These are phyloP conservation scores for Malus hybrid DNA, from an alignment of 331 rosid species.

Conservation along the genomic window DNA sequence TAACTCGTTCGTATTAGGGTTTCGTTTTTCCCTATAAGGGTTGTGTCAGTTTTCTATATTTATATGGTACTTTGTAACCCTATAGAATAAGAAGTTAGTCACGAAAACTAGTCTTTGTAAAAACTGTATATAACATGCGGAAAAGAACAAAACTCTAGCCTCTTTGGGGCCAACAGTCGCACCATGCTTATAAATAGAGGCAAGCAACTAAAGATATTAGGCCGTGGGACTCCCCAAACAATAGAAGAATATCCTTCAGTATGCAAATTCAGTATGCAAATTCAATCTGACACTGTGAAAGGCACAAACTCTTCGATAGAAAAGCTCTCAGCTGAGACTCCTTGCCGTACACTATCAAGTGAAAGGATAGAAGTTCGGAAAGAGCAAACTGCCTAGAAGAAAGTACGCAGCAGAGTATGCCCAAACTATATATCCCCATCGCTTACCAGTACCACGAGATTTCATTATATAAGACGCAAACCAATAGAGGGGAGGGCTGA, in stretches of 20 bases:
- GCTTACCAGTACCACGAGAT: constrained; percentile 19
- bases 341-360: constrained; percentile 30
- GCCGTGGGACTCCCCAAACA: neutral
- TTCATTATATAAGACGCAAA: constrained; percentile 62
- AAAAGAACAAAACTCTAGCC: too few relatives aligned
- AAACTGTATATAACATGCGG: too few relatives aligned
- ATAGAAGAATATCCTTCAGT: neutral
- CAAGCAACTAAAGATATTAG: neutral
- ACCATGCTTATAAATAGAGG: neutral
- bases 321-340: neutral
- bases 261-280: neutral
- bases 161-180: too few relatives aligned
- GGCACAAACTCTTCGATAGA: neutral
- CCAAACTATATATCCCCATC: constrained; percentile 78
- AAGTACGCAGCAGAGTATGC: constrained; percentile 71
- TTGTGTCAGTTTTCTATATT: too few relatives aligned
- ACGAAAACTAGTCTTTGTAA: too few relatives aligned
- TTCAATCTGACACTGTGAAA: neutral
- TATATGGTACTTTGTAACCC: too few relatives aligned
- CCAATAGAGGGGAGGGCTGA: constrained; percentile 54
- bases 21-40: too few relatives aligned
- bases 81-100: too few relatives aligned
- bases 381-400: constrained; percentile 80
- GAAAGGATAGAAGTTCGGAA: constrained; percentile 90
- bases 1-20: too few relatives aligned